A percentile compares a stretch with the other conserved stretches of the same genome.
Conservation (phyloP, 345 rosid species). For the Melaleuca quinquenervia region DNA sequence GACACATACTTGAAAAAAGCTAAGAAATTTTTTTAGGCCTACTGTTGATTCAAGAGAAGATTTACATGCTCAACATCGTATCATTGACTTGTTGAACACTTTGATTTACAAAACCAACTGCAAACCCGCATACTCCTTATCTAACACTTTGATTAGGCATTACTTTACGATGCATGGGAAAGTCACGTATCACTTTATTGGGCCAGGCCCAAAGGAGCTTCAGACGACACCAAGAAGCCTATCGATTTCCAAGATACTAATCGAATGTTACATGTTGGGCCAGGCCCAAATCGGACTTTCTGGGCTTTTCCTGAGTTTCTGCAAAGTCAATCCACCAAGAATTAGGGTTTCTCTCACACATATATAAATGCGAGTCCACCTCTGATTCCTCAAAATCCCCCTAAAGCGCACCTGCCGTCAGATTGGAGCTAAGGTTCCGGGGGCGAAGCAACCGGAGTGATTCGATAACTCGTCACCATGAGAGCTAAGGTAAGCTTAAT, state of each 20-base stretch:
- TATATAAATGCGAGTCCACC: background rate
- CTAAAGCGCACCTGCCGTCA: background rate
- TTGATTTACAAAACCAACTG: background rate
- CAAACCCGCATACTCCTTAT: fast-evolving
- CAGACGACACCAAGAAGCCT: background rate
- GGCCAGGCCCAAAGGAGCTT: background rate
- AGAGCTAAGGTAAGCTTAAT: conserved; percentile 66
- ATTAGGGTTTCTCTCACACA: background rate
- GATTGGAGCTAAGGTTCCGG: conserved; percentile 6
- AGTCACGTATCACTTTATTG: background rate
- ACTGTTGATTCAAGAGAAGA: background rate
- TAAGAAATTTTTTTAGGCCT: background rate
- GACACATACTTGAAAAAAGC: background rate
- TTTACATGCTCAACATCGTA: background rate
- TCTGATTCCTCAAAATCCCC: background rate
- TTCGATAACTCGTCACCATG: conserved; percentile 22
- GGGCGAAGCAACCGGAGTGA: background rate
- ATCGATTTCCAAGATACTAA: background rate
- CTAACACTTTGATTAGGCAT: background rate
- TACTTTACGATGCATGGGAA: background rate
- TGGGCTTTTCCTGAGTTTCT: background rate
- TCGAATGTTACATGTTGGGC: background rate
- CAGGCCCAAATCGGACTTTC: background rate
- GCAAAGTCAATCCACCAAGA: background rate
- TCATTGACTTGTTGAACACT: background rate